These are phyloP conservation scores for Sergeia podlipaevii DNA, from an alignment of 208 protist species.

Conservation along the genomic window DNA sequence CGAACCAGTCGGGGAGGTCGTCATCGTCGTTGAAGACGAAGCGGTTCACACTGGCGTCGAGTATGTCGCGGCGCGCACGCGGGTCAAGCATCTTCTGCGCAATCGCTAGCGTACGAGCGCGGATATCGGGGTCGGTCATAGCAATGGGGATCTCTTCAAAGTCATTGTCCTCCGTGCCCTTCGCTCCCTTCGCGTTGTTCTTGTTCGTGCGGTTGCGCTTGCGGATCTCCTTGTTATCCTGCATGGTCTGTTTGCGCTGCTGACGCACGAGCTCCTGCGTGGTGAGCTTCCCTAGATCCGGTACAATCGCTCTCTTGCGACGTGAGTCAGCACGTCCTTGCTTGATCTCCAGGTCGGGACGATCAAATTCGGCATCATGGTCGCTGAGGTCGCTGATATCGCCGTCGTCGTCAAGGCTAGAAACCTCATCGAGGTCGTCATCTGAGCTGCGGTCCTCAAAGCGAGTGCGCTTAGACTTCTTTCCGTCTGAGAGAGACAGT, in stretches of 20 bases:
- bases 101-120: slow-evolving; percentile 84
- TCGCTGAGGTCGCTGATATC: slow-evolving; percentile 21
- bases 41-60: slow-evolving; percentile 85
- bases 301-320: slow-evolving; percentile 62
- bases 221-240: slow-evolving; percentile 73
- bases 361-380: slow-evolving; percentile 36
- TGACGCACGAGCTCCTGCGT: slow-evolving; percentile 81
- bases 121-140: slow-evolving; percentile 79
- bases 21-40: slow-evolving; percentile 90
- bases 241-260: slow-evolving; percentile 74
- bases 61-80: slow-evolving; percentile 79
- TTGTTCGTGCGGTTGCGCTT: slow-evolving; percentile 63
- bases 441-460: slow-evolving; percentile 44
- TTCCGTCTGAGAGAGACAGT: slow-evolving; percentile 12
- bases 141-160: slow-evolving; percentile 89
- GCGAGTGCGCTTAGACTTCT: slow-evolving; percentile 33
- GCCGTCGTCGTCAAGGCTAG: slow-evolving; percentile 13
- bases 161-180: slow-evolving; percentile 53
- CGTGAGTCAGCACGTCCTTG: slow-evolving; percentile 69
- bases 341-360: slow-evolving; percentile 52
- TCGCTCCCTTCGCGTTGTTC: slow-evolving; percentile 33
- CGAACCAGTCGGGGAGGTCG: slow-evolving; percentile 90
- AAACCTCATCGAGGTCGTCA: slow-evolving; percentile 18
- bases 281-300: slow-evolving; percentile 67
- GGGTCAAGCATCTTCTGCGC: slow-evolving; percentile 84